phyloP scores from a whole-genome alignment of 495 filamentous ascomycete species.

The Lasiosphaeriaceae sp. region DNA sequence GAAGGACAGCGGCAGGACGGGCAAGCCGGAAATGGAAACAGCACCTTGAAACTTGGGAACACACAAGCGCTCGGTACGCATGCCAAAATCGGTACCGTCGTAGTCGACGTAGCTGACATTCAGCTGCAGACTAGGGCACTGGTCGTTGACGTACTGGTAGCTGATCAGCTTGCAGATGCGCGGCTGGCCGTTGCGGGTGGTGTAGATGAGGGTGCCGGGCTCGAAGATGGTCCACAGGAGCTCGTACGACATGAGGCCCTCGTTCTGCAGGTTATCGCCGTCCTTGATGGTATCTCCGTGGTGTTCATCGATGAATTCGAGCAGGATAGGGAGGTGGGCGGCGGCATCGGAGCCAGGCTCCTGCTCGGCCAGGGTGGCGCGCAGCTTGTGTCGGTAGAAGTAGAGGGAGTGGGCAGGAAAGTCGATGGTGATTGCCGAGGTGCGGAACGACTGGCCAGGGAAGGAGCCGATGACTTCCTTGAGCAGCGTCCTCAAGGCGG shows the following conservation, averaged over 20 bases:
- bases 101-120: slow-evolving; percentile 45
- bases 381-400: slow-evolving; percentile 13
- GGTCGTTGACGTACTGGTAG: slow-evolving; percentile 1
- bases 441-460: slow-evolving; percentile 12
- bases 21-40: slow-evolving; percentile 42
- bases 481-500: slow-evolving; percentile 6
- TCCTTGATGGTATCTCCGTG: slow-evolving; percentile 24
- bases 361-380: slow-evolving; percentile 7
- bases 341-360: slow-evolving; percentile 19
- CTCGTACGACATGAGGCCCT: slow-evolving; percentile 26
- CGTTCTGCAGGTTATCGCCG: slow-evolving; percentile 21
- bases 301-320: slow-evolving; percentile 32
- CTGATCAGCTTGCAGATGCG: slow-evolving; percentile 12
- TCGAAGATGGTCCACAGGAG: slow-evolving; percentile 37
- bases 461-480: slow-evolving; percentile 6
- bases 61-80: slow-evolving; percentile 23
- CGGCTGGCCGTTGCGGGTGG: slow-evolving; percentile 9
- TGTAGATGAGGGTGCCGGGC: slow-evolving; percentile 26
- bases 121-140: slow-evolving; percentile 12
- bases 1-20: slow-evolving; percentile 47
- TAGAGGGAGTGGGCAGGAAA: slow-evolving; percentile 11
- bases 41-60: slow-evolving; percentile 48
- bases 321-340: slow-evolving; percentile 32
- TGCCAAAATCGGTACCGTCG: slow-evolving; percentile 52
- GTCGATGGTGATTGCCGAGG: slow-evolving; percentile 31